Percentiles rank a stretch among this genome's conserved stretches.
phyloP scores from a whole-genome alignment of 163 green algal species.

The Trebouxiophyceae sp. region DNA sequence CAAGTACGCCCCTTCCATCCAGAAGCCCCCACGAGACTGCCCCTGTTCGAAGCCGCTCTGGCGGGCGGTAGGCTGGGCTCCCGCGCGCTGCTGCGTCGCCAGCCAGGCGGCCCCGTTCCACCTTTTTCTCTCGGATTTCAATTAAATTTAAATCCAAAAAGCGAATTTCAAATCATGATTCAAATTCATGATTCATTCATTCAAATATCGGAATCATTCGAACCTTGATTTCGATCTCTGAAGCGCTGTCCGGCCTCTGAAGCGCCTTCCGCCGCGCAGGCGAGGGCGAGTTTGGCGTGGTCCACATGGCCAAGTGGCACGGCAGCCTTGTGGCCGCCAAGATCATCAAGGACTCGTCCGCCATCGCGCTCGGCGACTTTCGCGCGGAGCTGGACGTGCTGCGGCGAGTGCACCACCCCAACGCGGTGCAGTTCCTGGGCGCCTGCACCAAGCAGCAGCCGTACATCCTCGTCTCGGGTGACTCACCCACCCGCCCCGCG shows the following conservation, averaged over 20 bases:
- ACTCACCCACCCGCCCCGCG: no score
- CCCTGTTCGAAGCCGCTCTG: no score
- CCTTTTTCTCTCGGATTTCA: neutral
- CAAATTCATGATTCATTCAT: no score
- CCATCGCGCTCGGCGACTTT: slow-evolving; percentile 84
- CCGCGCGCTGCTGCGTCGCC: no score
- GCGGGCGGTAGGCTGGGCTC: no score
- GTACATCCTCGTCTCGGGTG: slow-evolving; percentile 79
- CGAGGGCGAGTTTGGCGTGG: slow-evolving; percentile 88
- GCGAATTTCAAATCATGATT: neutral
- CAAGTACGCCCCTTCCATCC: no score
- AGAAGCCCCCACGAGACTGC: no score
- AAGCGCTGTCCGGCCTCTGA: no score
- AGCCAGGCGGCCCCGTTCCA: no score
- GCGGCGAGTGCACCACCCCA: slow-evolving; percentile 58
- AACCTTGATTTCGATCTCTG: no score
- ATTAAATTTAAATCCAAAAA: neutral
- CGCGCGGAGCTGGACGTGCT: slow-evolving; percentile 80
- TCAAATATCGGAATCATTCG: no score
- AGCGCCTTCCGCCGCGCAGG: slow-evolving; percentile 35
- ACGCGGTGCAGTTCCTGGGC: slow-evolving; percentile 80
- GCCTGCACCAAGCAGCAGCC: slow-evolving; percentile 74
- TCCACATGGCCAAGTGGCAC: slow-evolving; percentile 74
- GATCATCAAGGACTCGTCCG: slow-evolving; percentile 69
- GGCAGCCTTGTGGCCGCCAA: slow-evolving; percentile 77